Conservation (phyloP, 306 rosid species). For the Medicago arabica region DNA sequence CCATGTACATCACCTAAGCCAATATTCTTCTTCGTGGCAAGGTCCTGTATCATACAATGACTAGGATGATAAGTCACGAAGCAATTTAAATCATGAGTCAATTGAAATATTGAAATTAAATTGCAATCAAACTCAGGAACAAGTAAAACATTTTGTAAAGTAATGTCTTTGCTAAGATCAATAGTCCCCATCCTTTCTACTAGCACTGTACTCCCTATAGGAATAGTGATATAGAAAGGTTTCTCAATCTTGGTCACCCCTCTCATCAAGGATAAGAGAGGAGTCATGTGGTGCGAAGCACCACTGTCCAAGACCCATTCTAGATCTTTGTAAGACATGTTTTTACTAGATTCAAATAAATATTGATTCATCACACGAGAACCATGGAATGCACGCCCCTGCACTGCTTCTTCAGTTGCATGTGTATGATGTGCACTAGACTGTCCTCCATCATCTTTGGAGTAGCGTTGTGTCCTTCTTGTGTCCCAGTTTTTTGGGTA, state of each 20-base stretch:
- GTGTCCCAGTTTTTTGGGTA: too few species aligned
- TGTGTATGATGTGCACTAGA: too few species aligned
- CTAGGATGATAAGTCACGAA: background rate
- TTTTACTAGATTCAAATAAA: background rate
- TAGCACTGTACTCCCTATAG: background rate
- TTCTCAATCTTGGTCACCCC: background rate
- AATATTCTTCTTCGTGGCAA: background rate
- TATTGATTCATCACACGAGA: background rate
- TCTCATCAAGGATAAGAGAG: too few species aligned
- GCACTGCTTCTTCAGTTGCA: background rate
- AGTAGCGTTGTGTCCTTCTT: too few species aligned
- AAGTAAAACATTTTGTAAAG: background rate
- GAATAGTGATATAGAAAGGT: background rate
- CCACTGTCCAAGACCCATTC: background rate
- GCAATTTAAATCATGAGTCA: background rate
- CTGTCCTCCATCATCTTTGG: too few species aligned
- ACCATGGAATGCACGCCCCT: background rate
- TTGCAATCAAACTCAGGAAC: background rate
- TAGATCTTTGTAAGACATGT: background rate
- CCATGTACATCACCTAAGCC: background rate
- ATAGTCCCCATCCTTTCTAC: background rate
- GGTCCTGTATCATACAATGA: background rate
- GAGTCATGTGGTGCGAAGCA: background rate
- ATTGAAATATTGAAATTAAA: background rate
- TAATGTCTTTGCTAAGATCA: background rate